Evolutionary conservation across 768 basidiomycete genomes (phyloP), one percentile per base, ranked within the genome.

Genomic region (Leccinum fibrillosum): DNA sequence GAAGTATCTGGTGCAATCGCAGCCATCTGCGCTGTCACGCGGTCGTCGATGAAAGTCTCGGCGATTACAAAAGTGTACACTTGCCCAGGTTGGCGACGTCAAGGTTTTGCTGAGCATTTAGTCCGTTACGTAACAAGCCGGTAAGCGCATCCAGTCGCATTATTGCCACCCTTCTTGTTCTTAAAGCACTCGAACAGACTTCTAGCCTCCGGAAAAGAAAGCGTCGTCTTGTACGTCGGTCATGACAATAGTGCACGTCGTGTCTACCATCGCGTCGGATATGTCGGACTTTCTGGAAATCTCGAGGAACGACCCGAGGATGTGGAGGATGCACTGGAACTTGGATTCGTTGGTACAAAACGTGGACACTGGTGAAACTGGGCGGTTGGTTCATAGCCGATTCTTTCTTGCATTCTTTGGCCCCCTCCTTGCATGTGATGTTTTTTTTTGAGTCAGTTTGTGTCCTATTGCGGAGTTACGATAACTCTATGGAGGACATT

Each of bases 61-160:
- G 82, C 80, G 3, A 82, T 85, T 62, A 82, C 83, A 8, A 85
- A 85, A 66, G 83, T 84, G 1, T 82, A 80, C 65, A 85, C 83
- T 19, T 75, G 76, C 32, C 73, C 76, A 0, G 63, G 64, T 25
- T 82, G 75, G 74, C 69, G 82, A 56, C 71, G 77, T 12, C 68
- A 66, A 34, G 80, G 84, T 6, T 79, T 78, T 64, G 84, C 83
- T 15, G 80, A 82, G 66, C 73, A 74, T 48, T 67, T 85, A 37
- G 84, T 85, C 15, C 74, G 77, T 25, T 68, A 70, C 57, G 80
- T 83, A 25, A 79, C 79, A 49, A 67, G 64, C 15, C 71, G 67
- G 81, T 81, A 51, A 61, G 80, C 67, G 15, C 32, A 23, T 19
- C 23, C 30, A 19, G 5, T 55, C 15, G 25, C 9, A 25, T 39